Evolutionary conservation across 148 eudicot genomes (phyloP).

Genomic region (Rhododendron kiyosumense): DNA sequence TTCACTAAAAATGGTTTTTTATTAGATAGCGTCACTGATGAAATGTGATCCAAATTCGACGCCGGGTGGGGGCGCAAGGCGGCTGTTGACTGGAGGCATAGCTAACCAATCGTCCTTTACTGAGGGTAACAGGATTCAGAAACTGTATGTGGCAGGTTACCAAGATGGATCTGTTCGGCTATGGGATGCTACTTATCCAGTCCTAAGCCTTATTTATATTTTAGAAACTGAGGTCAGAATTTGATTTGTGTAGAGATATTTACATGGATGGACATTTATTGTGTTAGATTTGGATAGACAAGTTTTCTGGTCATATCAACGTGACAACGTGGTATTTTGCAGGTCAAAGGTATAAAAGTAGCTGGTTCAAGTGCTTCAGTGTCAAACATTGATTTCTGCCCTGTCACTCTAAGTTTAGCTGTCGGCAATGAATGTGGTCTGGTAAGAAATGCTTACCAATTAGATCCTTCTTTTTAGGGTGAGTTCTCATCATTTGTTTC

Average conservation of each 20-base stretch:
- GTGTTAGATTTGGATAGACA: background rate
- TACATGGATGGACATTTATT: background rate
- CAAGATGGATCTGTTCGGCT: conserved; percentile 69
- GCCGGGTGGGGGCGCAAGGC: conserved; percentile 26
- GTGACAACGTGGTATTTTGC: conserved; percentile 22
- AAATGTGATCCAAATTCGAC: conserved; percentile 18
- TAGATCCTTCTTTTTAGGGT: background rate
- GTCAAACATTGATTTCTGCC: conserved; percentile 49
- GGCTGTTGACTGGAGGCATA: conserved; percentile 68
- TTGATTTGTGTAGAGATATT: background rate
- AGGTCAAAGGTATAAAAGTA: conserved; percentile 46
- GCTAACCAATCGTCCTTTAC: conserved; percentile 18
- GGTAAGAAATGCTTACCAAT: conserved; percentile 36
- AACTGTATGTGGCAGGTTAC: conserved; percentile 54
- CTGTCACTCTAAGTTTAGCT: conserved; percentile 49
- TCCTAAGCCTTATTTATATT: conserved; percentile 38
- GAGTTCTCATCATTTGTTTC: background rate
- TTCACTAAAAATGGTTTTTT: background rate
- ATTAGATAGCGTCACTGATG: conserved; percentile 25
- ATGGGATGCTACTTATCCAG: conserved; percentile 66
- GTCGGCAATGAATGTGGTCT: conserved; percentile 63
- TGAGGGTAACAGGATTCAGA: conserved; percentile 29
- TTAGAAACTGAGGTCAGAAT: conserved; percentile 48
- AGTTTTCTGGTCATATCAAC: background rate
- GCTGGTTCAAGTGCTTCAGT: conserved; percentile 45